A percentile compares a stretch with the other conserved stretches of the same genome.
Conservation (phyloP, 345 rosid genomes). For the Psidium friedrichsthalianum region DNA sequence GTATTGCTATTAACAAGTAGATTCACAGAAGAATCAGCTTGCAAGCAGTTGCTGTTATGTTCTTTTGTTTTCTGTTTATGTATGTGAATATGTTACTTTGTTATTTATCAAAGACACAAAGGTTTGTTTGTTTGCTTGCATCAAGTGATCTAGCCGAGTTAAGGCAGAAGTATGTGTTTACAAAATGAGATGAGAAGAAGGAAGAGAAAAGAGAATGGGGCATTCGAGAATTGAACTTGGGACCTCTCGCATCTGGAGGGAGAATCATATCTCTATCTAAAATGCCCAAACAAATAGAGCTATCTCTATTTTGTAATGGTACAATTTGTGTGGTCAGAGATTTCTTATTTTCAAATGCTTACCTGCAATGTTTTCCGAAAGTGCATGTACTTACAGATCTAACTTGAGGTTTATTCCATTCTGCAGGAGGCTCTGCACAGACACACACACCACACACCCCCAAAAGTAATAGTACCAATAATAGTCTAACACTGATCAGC, state of each 20-base stretch:
- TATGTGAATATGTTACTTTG: not conserved
- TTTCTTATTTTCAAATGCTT: not conserved
- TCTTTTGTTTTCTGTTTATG: not conserved
- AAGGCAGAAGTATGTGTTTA: not conserved
- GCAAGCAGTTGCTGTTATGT: not conserved
- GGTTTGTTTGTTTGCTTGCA: not conserved
- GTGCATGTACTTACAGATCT: not conserved
- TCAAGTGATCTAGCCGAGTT: not conserved
- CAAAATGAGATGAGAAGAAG: not conserved
- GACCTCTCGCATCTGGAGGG: slow-evolving; percentile 86
- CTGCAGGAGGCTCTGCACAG: not conserved
- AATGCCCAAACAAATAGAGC: not conserved
- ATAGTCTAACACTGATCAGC: not conserved
- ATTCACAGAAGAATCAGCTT: not conserved
- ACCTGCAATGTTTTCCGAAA: not conserved
- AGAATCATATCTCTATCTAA: slow-evolving; percentile 59
- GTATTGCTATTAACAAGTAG: not conserved
- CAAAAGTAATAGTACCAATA: not conserved
- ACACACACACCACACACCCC: not conserved
- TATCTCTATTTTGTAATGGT: not conserved
- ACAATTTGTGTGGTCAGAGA: not conserved
- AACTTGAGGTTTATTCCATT: not conserved
- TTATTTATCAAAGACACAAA: not conserved
- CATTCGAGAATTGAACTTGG: not conserved
- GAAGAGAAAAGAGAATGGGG: not conserved